These are phyloP conservation scores for Debaryomyces sp. DNA, from an alignment of 1,139 yeast genomes.

Conservation along the genomic window DNA sequence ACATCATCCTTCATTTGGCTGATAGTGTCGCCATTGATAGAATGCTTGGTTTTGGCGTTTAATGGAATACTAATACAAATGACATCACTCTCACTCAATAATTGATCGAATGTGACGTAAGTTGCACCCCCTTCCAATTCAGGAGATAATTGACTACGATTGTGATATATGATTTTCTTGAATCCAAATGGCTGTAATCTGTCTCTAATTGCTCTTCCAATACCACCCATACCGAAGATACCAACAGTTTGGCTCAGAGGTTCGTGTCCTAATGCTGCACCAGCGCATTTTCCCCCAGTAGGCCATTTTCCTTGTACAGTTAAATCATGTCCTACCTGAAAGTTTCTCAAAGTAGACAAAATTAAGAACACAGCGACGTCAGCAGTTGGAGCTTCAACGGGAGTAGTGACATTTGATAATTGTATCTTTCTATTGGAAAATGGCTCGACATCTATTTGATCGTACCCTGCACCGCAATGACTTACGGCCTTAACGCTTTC, in stretches of 20 bases:
- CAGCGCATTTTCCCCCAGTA: conserved; percentile 24
- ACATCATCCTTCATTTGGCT: conserved; percentile 66
- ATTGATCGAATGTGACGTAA: conserved; percentile 59
- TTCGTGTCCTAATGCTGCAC: conserved; percentile 40
- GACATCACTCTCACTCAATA: conserved; percentile 56
- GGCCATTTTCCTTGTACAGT: conserved; percentile 65
- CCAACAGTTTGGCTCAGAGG: conserved; percentile 68
- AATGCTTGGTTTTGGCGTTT: conserved; percentile 58
- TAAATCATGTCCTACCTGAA: conserved; percentile 44
- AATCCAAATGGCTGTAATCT: conserved; percentile 70
- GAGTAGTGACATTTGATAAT: conserved; percentile 69
- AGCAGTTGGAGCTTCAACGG: conserved; percentile 83
- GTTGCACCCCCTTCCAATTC: conserved; percentile 61
- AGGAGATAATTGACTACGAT: conserved; percentile 53
- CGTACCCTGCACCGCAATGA: conserved; percentile 95
- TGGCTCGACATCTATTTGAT: conserved; percentile 66
- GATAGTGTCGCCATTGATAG: conserved; percentile 54
- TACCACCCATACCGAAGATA: conserved; percentile 76
- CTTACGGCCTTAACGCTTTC: conserved; percentile 61
- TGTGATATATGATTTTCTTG: conserved; percentile 58
- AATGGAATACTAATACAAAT: conserved; percentile 67
- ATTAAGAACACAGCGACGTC: conserved; percentile 72
- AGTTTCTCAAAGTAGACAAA: conserved; percentile 71
- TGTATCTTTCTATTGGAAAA: conserved; percentile 57
- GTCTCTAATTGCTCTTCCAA: conserved; percentile 68